phyloP scores from a whole-genome alignment of 164 flowering plant genomes.

The Cinnamomum chago region DNA sequence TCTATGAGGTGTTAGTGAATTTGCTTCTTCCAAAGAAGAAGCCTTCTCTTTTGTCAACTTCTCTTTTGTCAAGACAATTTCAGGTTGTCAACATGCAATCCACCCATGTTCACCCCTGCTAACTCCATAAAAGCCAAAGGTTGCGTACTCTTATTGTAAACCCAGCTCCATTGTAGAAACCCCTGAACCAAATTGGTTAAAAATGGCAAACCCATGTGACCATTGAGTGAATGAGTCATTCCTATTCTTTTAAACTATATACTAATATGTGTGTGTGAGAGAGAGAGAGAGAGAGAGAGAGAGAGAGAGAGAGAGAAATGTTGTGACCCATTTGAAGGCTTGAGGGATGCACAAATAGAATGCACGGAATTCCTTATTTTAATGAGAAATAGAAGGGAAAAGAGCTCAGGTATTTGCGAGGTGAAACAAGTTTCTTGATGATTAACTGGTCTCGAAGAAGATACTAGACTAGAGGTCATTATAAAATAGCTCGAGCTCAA shows the following conservation, averaged over 20 bases:
- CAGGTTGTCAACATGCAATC: background rate
- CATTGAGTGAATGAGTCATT: background rate
- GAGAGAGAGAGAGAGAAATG: background rate
- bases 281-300: background rate
- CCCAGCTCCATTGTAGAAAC: too few species aligned
- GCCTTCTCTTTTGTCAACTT: background rate
- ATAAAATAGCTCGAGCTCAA: too few species aligned
- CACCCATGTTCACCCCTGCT: background rate
- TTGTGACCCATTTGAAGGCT: too few species aligned
- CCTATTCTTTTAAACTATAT: too few species aligned
- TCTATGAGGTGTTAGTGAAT: background rate
- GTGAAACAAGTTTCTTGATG: too few species aligned
- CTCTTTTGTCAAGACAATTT: background rate
- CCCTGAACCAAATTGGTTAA: background rate
- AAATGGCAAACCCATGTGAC: background rate
- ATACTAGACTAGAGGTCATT: too few species aligned
- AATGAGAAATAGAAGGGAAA: too few species aligned
- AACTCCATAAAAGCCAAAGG: background rate
- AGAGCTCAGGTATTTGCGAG: too few species aligned
- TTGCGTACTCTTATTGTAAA: background rate
- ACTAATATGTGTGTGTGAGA: background rate
- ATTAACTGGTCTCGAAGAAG: too few species aligned
- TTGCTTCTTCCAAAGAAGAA: background rate
- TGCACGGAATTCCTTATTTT: background rate
- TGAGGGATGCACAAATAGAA: background rate